Evolutionary conservation across 176 grass and related monocot species (phyloP).

Genomic region (Dactylis glomerata): DNA sequence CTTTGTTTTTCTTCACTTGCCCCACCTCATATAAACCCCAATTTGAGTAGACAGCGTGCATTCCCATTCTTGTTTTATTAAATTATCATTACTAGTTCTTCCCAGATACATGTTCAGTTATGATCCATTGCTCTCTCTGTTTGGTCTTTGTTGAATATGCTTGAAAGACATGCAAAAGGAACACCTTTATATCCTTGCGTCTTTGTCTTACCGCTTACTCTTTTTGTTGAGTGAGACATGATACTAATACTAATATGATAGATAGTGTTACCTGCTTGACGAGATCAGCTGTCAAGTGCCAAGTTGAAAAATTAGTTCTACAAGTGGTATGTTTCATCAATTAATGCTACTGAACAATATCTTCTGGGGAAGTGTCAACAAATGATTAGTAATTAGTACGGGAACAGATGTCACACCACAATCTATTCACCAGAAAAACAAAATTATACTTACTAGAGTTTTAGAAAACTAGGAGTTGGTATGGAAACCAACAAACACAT

Average conservation of each 20-base stretch:
- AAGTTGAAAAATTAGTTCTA: not conserved
- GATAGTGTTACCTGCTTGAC: not conserved
- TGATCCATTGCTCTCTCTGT: not conserved
- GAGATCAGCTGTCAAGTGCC: not conserved
- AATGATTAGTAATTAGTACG: not conserved
- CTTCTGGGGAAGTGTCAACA: not conserved
- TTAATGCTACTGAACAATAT: not conserved
- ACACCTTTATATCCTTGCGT: not conserved
- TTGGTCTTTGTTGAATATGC: not conserved
- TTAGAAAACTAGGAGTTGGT: not conserved
- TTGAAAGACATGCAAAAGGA: not conserved
- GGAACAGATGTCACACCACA: not conserved
- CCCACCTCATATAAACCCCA: not conserved
- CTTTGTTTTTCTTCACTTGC: not conserved
- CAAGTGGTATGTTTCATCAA: not conserved
- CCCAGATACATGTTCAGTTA: not conserved
- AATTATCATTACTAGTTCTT: not conserved
- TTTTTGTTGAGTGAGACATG: constrained; percentile 4
- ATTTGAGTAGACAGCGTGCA: not conserved
- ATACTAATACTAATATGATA: not conserved
- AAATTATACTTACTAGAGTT: not conserved
- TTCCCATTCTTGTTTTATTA: not conserved
- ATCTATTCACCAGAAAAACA: not conserved
- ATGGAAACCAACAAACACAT: not conserved
- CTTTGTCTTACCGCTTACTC: not conserved